Percentiles rank a stretch among this genome's conserved stretches.
Conservation (phyloP, 768 basidiomycete genomes). For the Auriscalpium orientale region DNA sequence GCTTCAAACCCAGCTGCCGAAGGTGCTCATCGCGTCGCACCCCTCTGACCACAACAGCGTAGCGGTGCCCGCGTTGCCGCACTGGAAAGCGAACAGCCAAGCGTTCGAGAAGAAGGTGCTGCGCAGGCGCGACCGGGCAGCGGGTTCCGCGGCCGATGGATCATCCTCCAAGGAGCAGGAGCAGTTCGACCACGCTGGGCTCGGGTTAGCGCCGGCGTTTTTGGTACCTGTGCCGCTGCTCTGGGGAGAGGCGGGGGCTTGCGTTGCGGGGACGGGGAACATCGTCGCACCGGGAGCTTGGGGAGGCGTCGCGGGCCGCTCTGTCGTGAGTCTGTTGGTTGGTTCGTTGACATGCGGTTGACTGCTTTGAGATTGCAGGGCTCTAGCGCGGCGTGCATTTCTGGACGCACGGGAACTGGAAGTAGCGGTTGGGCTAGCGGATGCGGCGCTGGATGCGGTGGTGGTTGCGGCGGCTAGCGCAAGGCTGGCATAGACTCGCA, state of each 20-base stretch:
- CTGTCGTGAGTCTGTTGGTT: background rate
- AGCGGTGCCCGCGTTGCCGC: slow-evolving; percentile 18
- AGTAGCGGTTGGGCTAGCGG: background rate
- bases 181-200: slow-evolving; percentile 6
- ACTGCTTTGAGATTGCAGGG: background rate
- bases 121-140: slow-evolving; percentile 16
- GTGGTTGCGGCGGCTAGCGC: background rate
- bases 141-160: no score
- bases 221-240: slow-evolving; percentile 32
- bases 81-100: background rate
- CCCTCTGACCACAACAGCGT: slow-evolving; percentile 47
- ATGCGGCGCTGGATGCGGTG: background rate
- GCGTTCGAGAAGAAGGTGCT: background rate
- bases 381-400: background rate
- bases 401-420: background rate
- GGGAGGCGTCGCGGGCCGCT: background rate
- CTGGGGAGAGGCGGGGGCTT: slow-evolving; percentile 2
- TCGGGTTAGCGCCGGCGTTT: slow-evolving; percentile 28
- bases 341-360: background rate
- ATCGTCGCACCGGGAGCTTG: background rate
- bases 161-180: slow-evolving; percentile 14
- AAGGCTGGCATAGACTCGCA: no score
- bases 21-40: slow-evolving; percentile 42
- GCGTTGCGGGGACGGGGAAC: background rate
- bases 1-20: slow-evolving; percentile 23